A percentile compares a stretch with the other conserved stretches of the same genome.
phyloP scores from a whole-genome alignment of 148 eudicot genomes.

The Rhododendron williamsianum region DNA sequence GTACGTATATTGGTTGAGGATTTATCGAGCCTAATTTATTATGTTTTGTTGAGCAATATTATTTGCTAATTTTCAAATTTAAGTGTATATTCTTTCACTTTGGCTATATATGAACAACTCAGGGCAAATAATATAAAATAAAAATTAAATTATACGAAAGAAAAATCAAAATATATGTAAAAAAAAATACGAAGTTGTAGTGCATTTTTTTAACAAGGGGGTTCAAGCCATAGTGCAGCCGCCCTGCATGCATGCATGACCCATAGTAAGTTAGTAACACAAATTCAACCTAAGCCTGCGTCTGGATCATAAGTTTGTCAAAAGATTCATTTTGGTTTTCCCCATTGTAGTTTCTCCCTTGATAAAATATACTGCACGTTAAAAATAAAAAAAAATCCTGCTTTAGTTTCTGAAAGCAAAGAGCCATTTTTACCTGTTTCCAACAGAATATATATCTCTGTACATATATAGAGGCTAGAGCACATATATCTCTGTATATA shows the following conservation, averaged over 20 bases:
- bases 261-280: background rate
- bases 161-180: too few relatives aligned
- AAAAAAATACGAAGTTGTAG: too few relatives aligned
- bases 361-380: background rate
- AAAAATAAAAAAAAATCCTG: background rate
- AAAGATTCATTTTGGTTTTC: background rate
- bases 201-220: background rate
- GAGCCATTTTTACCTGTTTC: background rate
- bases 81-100: background rate
- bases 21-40: background rate
- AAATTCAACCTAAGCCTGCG: background rate
- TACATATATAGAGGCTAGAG: background rate
- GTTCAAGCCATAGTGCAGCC: background rate
- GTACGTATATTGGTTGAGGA: background rate
- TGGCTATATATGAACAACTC: too few relatives aligned
- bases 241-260: background rate
- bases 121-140: background rate
- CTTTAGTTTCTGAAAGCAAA: background rate
- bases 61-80: background rate
- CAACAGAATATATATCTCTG: background rate
- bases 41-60: background rate
- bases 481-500: background rate
- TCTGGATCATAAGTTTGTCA: background rate
- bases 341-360: background rate
- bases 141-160: background rate